Percentiles rank a stretch among this genome's conserved stretches.
Conservation (phyloP, 805 yeast genomes). For the Lipomyces starkeyi region DNA sequence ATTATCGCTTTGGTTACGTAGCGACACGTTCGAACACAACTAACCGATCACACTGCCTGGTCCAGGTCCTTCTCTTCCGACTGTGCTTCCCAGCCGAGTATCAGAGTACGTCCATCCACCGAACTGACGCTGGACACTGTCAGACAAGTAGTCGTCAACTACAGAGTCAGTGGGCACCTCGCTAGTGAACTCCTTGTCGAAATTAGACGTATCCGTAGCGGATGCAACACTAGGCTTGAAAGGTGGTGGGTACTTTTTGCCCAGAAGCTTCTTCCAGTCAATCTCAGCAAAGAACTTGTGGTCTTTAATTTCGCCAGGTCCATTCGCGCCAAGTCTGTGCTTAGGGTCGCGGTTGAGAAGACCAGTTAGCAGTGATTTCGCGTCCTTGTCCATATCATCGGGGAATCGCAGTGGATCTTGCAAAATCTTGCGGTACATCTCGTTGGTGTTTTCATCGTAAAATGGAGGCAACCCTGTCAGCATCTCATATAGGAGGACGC, state of each 20-base stretch:
- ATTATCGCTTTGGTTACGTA: background rate
- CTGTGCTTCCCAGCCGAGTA: slow-evolving; percentile 36
- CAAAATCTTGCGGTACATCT: slow-evolving; percentile 91
- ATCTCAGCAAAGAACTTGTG: slow-evolving; percentile 85
- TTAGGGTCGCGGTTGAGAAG: slow-evolving; percentile 85
- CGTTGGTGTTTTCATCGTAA: slow-evolving; percentile 90
- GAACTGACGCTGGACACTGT: slow-evolving; percentile 95
- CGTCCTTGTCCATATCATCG: slow-evolving; percentile 81
- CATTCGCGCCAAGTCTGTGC: slow-evolving; percentile 74
- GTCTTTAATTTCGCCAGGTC: slow-evolving; percentile 80
- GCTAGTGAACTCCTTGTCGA: slow-evolving; percentile 87
- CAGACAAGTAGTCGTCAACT: slow-evolving; percentile 83
- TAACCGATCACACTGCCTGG: slow-evolving; percentile 38
- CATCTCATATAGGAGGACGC: slow-evolving; percentile 93
- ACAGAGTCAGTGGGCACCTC: slow-evolving; percentile 96
- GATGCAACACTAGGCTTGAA: slow-evolving; percentile 81
- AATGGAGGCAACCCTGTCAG: slow-evolving; percentile 96
- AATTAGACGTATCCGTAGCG: slow-evolving; percentile 88
- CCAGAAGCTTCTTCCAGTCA: slow-evolving; percentile 83
- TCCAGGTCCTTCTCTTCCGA: slow-evolving; percentile 32
- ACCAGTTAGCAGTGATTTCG: slow-evolving; percentile 76
- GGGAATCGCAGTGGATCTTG: slow-evolving; percentile 92
- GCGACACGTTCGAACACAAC: background rate
- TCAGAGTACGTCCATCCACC: slow-evolving; percentile 94
- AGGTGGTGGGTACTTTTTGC: slow-evolving; percentile 92